Base-by-base conservation (phyloP, 2,329 filamentous ascomycete genomes). In the Fonsecaea erecta region DNA sequence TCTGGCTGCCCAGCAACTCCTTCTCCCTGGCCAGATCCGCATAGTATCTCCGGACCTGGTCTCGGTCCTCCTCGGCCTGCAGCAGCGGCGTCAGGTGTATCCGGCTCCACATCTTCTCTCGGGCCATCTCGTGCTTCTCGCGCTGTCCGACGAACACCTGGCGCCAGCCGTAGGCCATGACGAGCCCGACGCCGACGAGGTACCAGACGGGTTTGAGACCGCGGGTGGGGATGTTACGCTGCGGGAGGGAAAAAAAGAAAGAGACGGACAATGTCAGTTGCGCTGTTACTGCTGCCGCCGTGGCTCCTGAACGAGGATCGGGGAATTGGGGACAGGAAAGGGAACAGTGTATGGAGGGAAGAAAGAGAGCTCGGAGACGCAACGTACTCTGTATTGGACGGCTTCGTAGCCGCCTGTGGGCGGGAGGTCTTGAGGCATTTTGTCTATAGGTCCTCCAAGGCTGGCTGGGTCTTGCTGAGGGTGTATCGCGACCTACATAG, bases 91-190 rank as follows among this genome's bases (percentile, higher is more conserved):
- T 95, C 70, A 99, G 85, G 81, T 98, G 88, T 80, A 99, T 96
- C 76, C 95, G 90, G 68, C 92, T 88, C 95, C 95, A 99, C 87
- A 97, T 95, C 85, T 98, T 99, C 77, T 99, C 95, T 74, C 95
- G 92, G 69, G 89, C 91, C 72, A 97, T 89, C 81, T 99, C 95
- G 76, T 93, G 94, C 78, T 92, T 90, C 81, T 99, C 95, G 73
- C 92, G 86, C 72, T 94, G 90, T 64, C 93, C 94, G 77, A 89
- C 82, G 71, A 91, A 89, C 66, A 92, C 81, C 80, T 90, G 90
- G 81, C 92, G 98, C 85, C 95, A 97, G 68, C 95, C 95, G 79
- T 91, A 98, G 71, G 86, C 85, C 90, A 96, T 93, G 72, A 97
- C 81, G 61, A 84, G 84, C 72, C 87, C 90, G 78, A 92, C 88